Percentiles rank a stretch among this genome's conserved stretches.
phyloP scores from a whole-genome alignment of 352 stramenopile species.

The Globisporangium alternatum region DNA sequence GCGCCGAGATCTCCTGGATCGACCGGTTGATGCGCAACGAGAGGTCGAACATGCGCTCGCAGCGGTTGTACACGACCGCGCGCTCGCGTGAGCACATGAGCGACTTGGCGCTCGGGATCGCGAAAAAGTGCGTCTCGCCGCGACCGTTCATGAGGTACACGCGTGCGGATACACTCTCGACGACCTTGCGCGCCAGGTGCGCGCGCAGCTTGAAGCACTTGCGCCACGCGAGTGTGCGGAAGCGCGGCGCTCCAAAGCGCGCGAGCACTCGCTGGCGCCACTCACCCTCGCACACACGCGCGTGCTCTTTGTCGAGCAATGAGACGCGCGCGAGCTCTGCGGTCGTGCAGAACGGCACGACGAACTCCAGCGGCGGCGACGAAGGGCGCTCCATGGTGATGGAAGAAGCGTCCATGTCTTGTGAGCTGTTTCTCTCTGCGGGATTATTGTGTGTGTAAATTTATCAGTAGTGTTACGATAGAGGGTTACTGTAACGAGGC shows the following conservation, averaged over 20 bases:
- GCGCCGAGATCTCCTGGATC: constrained; percentile 83
- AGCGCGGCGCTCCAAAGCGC: constrained; percentile 50
- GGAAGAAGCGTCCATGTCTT: constrained; percentile 2
- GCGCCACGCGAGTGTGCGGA: constrained; percentile 51
- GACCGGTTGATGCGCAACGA: constrained; percentile 85
- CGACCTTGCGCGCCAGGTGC: constrained; percentile 59
- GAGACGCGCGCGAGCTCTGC: constrained; percentile 41
- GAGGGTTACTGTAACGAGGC: neutral
- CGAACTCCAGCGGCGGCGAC: constrained; percentile 27
- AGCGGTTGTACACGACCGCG: constrained; percentile 78
- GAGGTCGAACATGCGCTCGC: constrained; percentile 85
- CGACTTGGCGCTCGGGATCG: constrained; percentile 40
- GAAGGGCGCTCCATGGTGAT: neutral
- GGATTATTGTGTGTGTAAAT: neutral
- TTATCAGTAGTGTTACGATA: neutral
- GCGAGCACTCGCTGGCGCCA: constrained; percentile 56
- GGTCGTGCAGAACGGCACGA: constrained; percentile 45
- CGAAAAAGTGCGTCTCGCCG: constrained; percentile 70
- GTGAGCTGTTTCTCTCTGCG: neutral
- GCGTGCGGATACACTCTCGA: constrained; percentile 53
- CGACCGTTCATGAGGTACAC: constrained; percentile 84
- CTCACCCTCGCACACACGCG: constrained; percentile 47
- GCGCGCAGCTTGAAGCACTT: constrained; percentile 62
- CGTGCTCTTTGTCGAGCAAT: constrained; percentile 46
- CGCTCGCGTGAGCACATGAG: constrained; percentile 81